phyloP scores from a whole-genome alignment of 2,329 filamentous ascomycete genomes.

The Periconia macrospinosa region DNA sequence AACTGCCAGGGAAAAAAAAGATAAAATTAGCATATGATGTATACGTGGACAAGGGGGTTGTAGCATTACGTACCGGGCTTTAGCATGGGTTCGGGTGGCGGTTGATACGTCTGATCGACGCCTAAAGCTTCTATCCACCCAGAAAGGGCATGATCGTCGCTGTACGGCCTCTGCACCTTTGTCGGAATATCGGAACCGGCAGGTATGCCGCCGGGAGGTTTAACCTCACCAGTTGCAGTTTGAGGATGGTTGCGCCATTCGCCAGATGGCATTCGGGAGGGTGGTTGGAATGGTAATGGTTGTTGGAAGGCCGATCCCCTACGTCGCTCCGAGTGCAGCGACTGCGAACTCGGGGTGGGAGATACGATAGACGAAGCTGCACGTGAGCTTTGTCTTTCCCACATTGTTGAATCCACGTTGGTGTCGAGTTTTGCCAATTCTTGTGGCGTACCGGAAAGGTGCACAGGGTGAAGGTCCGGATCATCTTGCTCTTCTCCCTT shows the following conservation, averaged over 20 bases:
- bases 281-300: slow-evolving; percentile 46
- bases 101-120: slow-evolving; percentile 82
- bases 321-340: slow-evolving; percentile 44
- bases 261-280: slow-evolving; percentile 49
- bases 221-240: slow-evolving; percentile 55
- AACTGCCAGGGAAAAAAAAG: slow-evolving; percentile 50
- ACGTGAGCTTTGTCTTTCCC: slow-evolving; percentile 56
- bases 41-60: slow-evolving; percentile 6
- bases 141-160: slow-evolving; percentile 66
- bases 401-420: slow-evolving; percentile 45
- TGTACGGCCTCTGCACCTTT: slow-evolving; percentile 59
- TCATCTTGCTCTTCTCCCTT: slow-evolving; percentile 78
- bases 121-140: slow-evolving; percentile 91
- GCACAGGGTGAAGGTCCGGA: slow-evolving; percentile 76
- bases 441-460: slow-evolving; percentile 67
- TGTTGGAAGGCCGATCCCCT: slow-evolving; percentile 49
- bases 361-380: slow-evolving; percentile 60
- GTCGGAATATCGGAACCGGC: slow-evolving; percentile 54
- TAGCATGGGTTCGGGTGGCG: slow-evolving; percentile 70
- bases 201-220: slow-evolving; percentile 46
- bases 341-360: slow-evolving; percentile 52
- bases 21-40: slow-evolving; percentile 35
- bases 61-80: slow-evolving; percentile 61
- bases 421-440: slow-evolving; percentile 60
- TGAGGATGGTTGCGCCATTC: slow-evolving; percentile 64